Conservation (phyloP, 2,329 filamentous ascomycete genomes). For the Neonectria sp. region DNA sequence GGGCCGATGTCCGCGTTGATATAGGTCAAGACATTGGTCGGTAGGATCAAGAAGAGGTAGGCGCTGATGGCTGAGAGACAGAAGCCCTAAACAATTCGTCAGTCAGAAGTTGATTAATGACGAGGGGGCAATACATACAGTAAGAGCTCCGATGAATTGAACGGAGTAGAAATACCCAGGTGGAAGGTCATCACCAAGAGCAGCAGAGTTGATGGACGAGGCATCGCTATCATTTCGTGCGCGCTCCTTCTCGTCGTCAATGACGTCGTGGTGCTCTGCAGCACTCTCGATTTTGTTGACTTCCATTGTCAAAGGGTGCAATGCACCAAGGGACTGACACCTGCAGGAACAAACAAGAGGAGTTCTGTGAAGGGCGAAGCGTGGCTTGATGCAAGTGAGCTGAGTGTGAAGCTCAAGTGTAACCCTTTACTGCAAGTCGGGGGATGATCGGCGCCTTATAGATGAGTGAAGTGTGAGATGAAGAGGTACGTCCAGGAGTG, state of each 20-base stretch:
- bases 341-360: not conserved
- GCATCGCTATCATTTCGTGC: slow-evolving; percentile 41
- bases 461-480: slow-evolving; percentile 5
- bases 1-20: slow-evolving; percentile 57
- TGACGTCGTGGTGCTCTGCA: slow-evolving; percentile 31
- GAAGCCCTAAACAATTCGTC: slow-evolving; percentile 49
- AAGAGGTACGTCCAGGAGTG: slow-evolving; percentile 2
- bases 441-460: slow-evolving; percentile 32
- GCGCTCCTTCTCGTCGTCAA: slow-evolving; percentile 37
- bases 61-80: slow-evolving; percentile 56
- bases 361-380: not conserved
- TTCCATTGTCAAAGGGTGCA: slow-evolving; percentile 23
- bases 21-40: slow-evolving; percentile 55
- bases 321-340: not conserved
- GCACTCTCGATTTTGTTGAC: slow-evolving; percentile 37
- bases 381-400: not conserved
- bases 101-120: not conserved
- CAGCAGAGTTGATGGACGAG: slow-evolving; percentile 53
- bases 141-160: slow-evolving; percentile 51
- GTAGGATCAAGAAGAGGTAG: slow-evolving; percentile 56
- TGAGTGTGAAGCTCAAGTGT: not conserved
- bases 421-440: not conserved
- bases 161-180: slow-evolving; percentile 55
- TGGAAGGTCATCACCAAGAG: slow-evolving; percentile 53
- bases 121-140: slow-evolving; percentile 43